A percentile compares a stretch with the other conserved stretches of the same genome.
Evolutionary conservation across 352 stramenopile genomes (phyloP).

Genomic region (Phytophthora foliorum): DNA sequence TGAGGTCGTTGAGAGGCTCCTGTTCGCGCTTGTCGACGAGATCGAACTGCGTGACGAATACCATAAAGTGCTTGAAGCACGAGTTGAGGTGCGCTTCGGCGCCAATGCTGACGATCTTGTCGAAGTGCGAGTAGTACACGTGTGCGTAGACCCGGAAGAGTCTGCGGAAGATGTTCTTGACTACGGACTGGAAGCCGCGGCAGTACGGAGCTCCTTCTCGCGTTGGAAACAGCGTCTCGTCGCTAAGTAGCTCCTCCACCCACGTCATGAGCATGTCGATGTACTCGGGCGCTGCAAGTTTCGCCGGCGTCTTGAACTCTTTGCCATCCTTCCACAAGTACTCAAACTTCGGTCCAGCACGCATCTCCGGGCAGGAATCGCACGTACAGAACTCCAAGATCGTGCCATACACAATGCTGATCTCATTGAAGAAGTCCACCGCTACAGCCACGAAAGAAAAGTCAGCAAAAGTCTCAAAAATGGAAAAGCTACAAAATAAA

Average conservation of each 20-base stretch:
- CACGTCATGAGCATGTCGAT: slow-evolving; percentile 94
- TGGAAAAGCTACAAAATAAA: not conserved
- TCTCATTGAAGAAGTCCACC: slow-evolving; percentile 96
- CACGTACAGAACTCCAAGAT: slow-evolving; percentile 86
- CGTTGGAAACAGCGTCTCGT: slow-evolving; percentile 81
- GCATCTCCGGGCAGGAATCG: slow-evolving; percentile 78
- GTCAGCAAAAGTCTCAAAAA: not conserved
- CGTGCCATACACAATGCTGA: slow-evolving; percentile 94
- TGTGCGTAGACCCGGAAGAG: slow-evolving; percentile 98
- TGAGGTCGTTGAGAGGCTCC: slow-evolving; percentile 95
- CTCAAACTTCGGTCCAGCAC: slow-evolving; percentile 87
- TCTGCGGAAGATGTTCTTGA: slow-evolving; percentile 95
- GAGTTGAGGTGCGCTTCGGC: slow-evolving; percentile 98
- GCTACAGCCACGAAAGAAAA: slow-evolving; percentile 42
- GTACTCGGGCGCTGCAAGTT: slow-evolving; percentile 89
- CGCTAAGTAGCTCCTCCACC: slow-evolving; percentile 91
- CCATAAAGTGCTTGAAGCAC: slow-evolving; percentile 99
- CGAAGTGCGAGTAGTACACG: slow-evolving; percentile 97
- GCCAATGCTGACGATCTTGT: slow-evolving; percentile 94
- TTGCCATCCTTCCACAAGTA: slow-evolving; percentile 90
- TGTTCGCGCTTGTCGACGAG: slow-evolving; percentile 95
- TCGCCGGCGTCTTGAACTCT: slow-evolving; percentile 77
- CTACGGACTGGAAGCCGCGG: slow-evolving; percentile 80
- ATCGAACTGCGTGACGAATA: slow-evolving; percentile 96
- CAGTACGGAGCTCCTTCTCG: slow-evolving; percentile 77